Evolutionary conservation across 2,329 filamentous ascomycete species (phyloP).

Genomic region (Westerdykella aurantiaca): DNA sequence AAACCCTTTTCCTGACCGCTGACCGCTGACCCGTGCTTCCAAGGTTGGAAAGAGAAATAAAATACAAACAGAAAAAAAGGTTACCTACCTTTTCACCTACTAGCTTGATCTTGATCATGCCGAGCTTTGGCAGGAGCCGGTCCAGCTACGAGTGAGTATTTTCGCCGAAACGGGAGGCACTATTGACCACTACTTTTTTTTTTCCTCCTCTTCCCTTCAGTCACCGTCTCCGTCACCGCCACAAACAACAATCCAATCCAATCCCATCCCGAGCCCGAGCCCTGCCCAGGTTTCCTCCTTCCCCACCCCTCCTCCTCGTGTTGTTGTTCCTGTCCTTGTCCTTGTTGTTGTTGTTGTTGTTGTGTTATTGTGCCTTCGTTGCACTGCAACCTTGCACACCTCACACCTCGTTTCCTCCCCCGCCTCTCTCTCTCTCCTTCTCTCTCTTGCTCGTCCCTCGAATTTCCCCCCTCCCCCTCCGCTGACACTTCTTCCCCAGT

Average conservation of each 20-base stretch:
- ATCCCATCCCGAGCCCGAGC: neutral
- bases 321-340: neutral
- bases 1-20: too few species aligned
- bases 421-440: conserved; percentile 1
- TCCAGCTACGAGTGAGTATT: conserved; percentile 38
- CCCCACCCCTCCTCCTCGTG: neutral
- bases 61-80: too few species aligned
- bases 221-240: conserved; percentile 6
- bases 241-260: conserved; percentile 1
- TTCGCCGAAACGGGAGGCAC: conserved; percentile 6
- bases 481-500: conserved; percentile 13
- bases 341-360: neutral
- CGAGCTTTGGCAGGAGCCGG: conserved; percentile 36
- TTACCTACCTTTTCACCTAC: too few species aligned
- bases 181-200: conserved; percentile 8
- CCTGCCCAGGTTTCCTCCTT: neutral
- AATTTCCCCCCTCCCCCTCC: neutral
- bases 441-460: neutral
- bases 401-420: conserved; percentile 2
- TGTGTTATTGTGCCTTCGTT: neutral
- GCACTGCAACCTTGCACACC: too few species aligned
- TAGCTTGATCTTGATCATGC: conserved; percentile 21
- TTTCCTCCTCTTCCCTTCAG: conserved; percentile 6
- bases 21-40: too few species aligned
- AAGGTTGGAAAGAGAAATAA: too few species aligned